These are phyloP conservation scores for Tritrichomonas foetus DNA, from an alignment of 208 protist genomes.

Conservation along the genomic window DNA sequence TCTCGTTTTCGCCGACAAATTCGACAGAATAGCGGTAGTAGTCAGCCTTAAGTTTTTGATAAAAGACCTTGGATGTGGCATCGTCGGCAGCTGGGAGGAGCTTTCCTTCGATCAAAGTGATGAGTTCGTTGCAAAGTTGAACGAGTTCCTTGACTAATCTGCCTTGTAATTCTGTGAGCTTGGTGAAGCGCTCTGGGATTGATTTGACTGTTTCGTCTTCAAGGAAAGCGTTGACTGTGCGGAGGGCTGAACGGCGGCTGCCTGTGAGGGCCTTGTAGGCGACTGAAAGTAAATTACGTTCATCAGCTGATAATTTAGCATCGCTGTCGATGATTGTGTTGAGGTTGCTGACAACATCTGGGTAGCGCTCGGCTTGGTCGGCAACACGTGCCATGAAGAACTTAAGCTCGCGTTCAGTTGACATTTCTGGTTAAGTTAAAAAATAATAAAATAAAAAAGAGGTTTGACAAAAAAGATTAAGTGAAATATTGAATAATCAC, in stretches of 20 bases:
- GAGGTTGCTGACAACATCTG: background rate
- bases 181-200: background rate
- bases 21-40: conserved; percentile 7
- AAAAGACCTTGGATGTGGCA: background rate
- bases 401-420: no score
- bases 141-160: background rate
- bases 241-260: background rate
- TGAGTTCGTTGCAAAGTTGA: background rate
- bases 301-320: background rate
- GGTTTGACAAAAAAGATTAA: no score
- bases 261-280: no score
- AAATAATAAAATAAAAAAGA: no score
- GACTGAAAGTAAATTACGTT: background rate
- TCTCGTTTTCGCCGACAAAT: background rate
- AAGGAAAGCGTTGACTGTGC: background rate
- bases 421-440: no score
- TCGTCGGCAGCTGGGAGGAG: background rate
- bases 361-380: background rate
- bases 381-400: no score
- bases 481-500: no score
- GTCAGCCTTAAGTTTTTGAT: conserved; percentile 8
- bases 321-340: background rate
- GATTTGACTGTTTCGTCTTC: background rate
- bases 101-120: background rate
- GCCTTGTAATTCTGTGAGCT: background rate